Evolutionary conservation across 768 basidiomycete species (phyloP).

Genomic region (Asterophora lycoperdoides): DNA sequence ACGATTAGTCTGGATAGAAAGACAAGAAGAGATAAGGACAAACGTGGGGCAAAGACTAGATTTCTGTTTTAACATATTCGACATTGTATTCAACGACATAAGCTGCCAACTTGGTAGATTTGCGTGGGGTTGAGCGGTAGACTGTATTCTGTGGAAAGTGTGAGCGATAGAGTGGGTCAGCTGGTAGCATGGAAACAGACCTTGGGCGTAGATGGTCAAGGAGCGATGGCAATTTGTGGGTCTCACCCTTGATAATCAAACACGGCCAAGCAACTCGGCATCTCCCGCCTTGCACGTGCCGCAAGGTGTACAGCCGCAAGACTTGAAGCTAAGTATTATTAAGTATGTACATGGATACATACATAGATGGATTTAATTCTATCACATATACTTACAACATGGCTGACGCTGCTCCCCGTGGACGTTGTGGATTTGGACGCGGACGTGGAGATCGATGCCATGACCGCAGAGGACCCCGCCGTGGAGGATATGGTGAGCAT

Average conservation of each 20-base stretch:
- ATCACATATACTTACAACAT: conserved; percentile 51
- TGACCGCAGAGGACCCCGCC: conserved; percentile 84
- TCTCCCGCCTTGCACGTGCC: conserved; percentile 15
- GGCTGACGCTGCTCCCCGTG: conserved; percentile 70
- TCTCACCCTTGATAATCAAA: conserved; percentile 15
- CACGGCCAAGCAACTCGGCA: conserved; percentile 15
- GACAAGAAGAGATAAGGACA: conserved; percentile 21
- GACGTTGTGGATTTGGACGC: conserved; percentile 76
- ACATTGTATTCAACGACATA: conserved; percentile 74
- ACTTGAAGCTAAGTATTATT: too few relatives aligned
- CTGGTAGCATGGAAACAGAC: conserved; percentile 6
- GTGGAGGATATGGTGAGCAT: conserved; percentile 91
- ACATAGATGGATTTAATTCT: conserved; percentile 58
- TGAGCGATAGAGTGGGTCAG: conserved; percentile 1
- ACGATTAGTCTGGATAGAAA: conserved; percentile 10
- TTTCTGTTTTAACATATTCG: conserved; percentile 69
- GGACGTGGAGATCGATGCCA: conserved; percentile 91
- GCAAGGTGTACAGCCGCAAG: conserved; percentile 35
- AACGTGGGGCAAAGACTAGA: conserved; percentile 97
- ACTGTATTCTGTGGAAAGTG: conserved; percentile 10
- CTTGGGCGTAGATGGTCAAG: conserved; percentile 8
- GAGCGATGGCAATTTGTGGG: conserved; percentile 4
- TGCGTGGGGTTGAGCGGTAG: conserved; percentile 18
- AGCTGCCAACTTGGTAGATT: conserved; percentile 75
- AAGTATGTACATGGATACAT: too few relatives aligned